Evolutionary conservation across 768 basidiomycete genomes (phyloP), one percentile per base, ranked within the genome.

Genomic region (Leucogyrophana mollusca): DNA sequence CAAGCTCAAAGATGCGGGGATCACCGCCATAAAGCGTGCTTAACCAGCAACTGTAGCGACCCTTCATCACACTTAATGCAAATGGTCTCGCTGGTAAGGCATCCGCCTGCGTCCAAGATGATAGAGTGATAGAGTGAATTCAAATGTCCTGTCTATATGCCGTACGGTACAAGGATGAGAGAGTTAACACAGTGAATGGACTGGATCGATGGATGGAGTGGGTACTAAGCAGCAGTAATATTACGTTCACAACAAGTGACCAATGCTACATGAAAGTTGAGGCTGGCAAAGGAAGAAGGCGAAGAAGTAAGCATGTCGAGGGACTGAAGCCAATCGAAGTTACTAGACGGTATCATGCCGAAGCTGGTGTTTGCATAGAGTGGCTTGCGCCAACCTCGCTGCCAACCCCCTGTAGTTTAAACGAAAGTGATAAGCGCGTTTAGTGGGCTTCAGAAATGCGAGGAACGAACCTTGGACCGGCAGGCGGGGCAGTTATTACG

Each of bases 401-500:
- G 27, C 34, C 34, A 42, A 65, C 64, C 14, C 64, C 64, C 64
- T 65, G 27, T 10, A 10, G 36, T 16, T n/a, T n/a, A 33, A 33
- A 21, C 33, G 2, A 35, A 25, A 16, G 3, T 5, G 27, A 30
- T 8, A 18, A 23, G 20, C 49, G 32, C 34, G 20, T 14, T 8
- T 27, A 3, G n/a, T n/a, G n/a, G n/a, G n/a, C n/a, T n/a, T n/a
- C n/a, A n/a, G n/a, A n/a, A n/a, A n/a, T n/a, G n/a, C n/a, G n/a
- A 10, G 20, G 5, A 13, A 59, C 77, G 30, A 43, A 86, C 87
- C 73, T 78, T 85, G 25, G 82, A 76, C 40, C 94, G 84, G 69
- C 94, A 96, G 6, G 90, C 90, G 25, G 94, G 94, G 63, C 94
- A 96, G 48, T 90, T 91, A 57, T 96, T 96, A 46, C 83, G 76